Evolutionary conservation across 768 basidiomycete genomes (phyloP).

Genomic region (Trametes gibbosa): DNA sequence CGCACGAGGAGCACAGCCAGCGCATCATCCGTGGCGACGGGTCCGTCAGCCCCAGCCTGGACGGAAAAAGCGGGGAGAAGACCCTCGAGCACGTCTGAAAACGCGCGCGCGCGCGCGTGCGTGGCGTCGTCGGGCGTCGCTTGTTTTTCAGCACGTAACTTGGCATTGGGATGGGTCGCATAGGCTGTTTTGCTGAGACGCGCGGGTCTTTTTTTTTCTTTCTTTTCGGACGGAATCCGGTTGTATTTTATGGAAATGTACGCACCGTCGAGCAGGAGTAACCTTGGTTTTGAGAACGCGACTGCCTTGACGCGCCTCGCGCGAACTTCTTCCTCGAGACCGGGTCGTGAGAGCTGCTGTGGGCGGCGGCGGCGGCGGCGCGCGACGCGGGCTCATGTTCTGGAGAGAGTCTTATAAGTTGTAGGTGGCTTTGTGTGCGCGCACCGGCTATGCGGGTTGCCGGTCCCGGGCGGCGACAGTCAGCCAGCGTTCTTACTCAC

Average conservation of each 20-base stretch:
- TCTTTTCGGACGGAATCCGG: neutral
- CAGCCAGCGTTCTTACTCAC: too few species aligned
- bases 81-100: constrained; percentile 16
- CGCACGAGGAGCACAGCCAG: constrained; percentile 26
- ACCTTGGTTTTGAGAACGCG: neutral
- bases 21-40: constrained; percentile 4
- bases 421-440: too few species aligned
- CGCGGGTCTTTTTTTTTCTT: neutral
- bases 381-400: too few species aligned
- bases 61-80: constrained; percentile 12
- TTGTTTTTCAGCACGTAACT: neutral
- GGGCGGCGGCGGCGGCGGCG: too few species aligned
- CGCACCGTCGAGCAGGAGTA: neutral
- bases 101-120: too few species aligned
- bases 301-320: neutral
- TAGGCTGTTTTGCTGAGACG: neutral
- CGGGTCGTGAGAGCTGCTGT: too few species aligned
- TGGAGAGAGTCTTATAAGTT: too few species aligned
- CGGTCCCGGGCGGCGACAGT: too few species aligned
- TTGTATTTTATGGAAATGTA: constrained; percentile 6
- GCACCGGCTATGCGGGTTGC: too few species aligned
- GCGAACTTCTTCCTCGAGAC: too few species aligned
- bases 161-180: neutral
- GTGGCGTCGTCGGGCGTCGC: too few species aligned
- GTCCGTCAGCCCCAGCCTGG: constrained; percentile 1